Evolutionary conservation across 176 grass and related monocot species (phyloP).

Genomic region (Carex scoparia): DNA sequence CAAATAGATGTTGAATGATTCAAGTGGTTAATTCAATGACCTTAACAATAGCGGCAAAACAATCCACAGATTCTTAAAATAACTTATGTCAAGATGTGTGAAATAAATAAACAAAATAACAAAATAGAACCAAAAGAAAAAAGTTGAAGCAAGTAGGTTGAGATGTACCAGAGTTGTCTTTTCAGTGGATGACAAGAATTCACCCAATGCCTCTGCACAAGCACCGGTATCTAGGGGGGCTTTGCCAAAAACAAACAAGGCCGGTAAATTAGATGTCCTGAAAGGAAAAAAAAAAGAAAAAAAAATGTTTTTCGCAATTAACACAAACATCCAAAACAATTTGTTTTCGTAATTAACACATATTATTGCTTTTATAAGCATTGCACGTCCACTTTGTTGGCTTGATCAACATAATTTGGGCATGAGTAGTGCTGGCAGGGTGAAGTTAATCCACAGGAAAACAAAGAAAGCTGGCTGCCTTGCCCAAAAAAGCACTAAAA

Average conservation of each 20-base stretch:
- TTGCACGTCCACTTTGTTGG: not conserved
- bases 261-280: constrained; percentile 86
- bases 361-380: not conserved
- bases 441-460: not conserved
- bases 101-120: not conserved
- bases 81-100: not conserved
- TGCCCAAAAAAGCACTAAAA: not conserved
- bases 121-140: not conserved
- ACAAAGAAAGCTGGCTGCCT: not conserved
- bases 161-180: constrained; percentile 58
- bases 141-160: constrained; percentile 6
- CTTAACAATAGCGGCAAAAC: not conserved
- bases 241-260: constrained; percentile 86
- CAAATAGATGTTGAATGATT: not conserved
- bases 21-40: not conserved
- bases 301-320: not conserved
- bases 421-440: not conserved
- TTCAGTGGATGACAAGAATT: constrained; percentile 37
- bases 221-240: constrained; percentile 38
- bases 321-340: not conserved
- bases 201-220: constrained; percentile 40
- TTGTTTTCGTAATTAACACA: not conserved
- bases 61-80: not conserved
- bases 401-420: not conserved
- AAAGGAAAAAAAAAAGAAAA: constrained; percentile 11